Conservation (phyloP, 805 yeast genomes). For the Sugiyamaella valdiviana region DNA sequence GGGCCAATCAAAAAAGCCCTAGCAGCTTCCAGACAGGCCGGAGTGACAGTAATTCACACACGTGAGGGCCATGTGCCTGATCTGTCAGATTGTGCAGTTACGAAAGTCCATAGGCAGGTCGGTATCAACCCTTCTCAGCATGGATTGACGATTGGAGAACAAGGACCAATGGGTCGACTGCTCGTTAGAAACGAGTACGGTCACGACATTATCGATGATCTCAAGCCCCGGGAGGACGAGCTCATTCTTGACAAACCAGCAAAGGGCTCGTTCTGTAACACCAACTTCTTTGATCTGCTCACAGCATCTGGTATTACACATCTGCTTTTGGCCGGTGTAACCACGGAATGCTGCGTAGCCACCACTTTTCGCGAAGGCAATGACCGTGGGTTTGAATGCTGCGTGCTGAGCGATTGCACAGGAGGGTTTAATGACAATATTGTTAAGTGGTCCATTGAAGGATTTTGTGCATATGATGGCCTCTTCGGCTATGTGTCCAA, state of each 20-base stretch:
- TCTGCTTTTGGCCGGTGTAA: constrained; percentile 30
- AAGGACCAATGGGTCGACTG: constrained; percentile 32
- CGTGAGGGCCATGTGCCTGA: constrained; percentile 31
- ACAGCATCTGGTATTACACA: constrained; percentile 30
- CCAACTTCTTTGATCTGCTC: constrained; percentile 27
- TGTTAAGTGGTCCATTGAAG: constrained; percentile 19
- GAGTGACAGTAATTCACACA: constrained; percentile 30
- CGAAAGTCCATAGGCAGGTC: constrained; percentile 27
- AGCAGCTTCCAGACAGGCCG: constrained; percentile 26
- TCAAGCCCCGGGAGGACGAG: constrained; percentile 27
- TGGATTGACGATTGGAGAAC: constrained; percentile 26
- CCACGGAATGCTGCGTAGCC: constrained; percentile 34
- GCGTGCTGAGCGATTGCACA: constrained; percentile 26
- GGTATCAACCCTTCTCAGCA: constrained; percentile 22
- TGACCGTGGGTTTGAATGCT: constrained; percentile 32
- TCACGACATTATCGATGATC: constrained; percentile 31
- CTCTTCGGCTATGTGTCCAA: constrained; percentile 23
- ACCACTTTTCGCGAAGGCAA: constrained; percentile 33
- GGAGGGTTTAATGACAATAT: constrained; percentile 24
- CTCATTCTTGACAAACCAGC: constrained; percentile 32
- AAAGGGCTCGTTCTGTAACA: constrained; percentile 32
- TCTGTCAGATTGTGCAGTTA: constrained; percentile 28
- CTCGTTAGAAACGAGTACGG: constrained; percentile 32
- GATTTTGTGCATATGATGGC: constrained; percentile 26
- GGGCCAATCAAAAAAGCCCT: constrained; percentile 22